Conservation (phyloP, 2,329 filamentous ascomycete species). For the Colletotrichum falcatum region DNA sequence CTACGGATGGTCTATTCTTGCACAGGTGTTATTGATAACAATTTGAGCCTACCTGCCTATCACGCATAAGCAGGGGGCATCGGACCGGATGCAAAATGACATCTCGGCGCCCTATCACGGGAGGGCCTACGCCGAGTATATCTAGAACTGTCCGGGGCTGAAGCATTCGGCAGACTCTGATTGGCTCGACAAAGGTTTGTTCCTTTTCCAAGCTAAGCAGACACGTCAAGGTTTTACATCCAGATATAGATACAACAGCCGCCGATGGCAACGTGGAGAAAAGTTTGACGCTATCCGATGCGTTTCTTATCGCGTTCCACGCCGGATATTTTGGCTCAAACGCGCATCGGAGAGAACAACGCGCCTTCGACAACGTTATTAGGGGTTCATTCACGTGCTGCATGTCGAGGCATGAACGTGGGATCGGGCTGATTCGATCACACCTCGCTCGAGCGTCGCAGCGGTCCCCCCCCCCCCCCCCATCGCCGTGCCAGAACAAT, state of each 20-base stretch:
- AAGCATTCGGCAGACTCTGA: not conserved
- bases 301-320: not conserved
- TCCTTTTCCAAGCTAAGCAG: not conserved
- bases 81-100: not conserved
- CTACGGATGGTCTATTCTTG: too few relatives aligned
- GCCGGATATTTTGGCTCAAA: not conserved
- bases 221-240: not conserved
- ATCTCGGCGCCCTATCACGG: not conserved
- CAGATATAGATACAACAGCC: not conserved
- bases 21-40: not conserved
- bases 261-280: not conserved
- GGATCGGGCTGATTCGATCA: not conserved
- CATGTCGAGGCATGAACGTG: not conserved
- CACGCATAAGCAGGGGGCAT: not conserved
- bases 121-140: not conserved
- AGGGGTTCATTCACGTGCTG: not conserved
- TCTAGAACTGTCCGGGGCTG: not conserved
- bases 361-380: not conserved
- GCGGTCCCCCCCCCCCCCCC: too few relatives aligned
- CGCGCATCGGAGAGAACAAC: not conserved
- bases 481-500: too few relatives aligned
- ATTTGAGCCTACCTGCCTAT: accelerated
- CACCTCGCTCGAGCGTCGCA: not conserved
- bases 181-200: not conserved
- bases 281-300: not conserved